A percentile compares a stretch with the other conserved stretches of the same genome.
Evolutionary conservation across 2,329 filamentous ascomycete genomes (phyloP).

Genomic region (Aspergillus quadricinctus): DNA sequence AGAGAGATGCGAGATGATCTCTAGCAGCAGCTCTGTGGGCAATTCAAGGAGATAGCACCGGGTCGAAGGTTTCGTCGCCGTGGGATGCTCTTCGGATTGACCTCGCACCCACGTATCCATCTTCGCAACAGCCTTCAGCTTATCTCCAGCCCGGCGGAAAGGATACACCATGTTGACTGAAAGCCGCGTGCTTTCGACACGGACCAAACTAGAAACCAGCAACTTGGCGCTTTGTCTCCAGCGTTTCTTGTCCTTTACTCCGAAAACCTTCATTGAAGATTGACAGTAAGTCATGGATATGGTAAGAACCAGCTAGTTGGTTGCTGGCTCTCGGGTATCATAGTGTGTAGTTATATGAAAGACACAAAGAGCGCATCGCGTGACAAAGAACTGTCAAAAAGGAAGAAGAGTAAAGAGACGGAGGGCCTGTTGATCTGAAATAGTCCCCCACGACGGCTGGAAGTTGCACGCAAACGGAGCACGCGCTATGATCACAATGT

Average conservation of each 20-base stretch:
- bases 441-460: slow-evolving; percentile 12
- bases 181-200: slow-evolving; percentile 15
- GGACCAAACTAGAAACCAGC: slow-evolving; percentile 3
- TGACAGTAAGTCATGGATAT: slow-evolving; percentile 13
- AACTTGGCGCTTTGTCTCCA: slow-evolving; percentile 4
- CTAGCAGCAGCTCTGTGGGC: slow-evolving; percentile 34
- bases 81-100: slow-evolving; percentile 10
- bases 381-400: slow-evolving; percentile 19
- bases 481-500: slow-evolving; percentile 27
- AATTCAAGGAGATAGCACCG: slow-evolving; percentile 34
- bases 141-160: slow-evolving; percentile 27
- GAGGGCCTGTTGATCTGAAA: slow-evolving; percentile 28
- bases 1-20: slow-evolving; percentile 34
- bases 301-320: slow-evolving; percentile 9
- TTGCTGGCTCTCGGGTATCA: slow-evolving; percentile 14
- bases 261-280: slow-evolving; percentile 6
- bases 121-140: slow-evolving; percentile 25
- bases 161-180: slow-evolving; percentile 24
- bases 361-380: slow-evolving; percentile 15
- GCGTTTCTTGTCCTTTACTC: slow-evolving; percentile 8
- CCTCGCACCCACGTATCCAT: slow-evolving; percentile 24
- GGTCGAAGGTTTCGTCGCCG: slow-evolving; percentile 10
- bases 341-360: slow-evolving; percentile 22
- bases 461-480: slow-evolving; percentile 23
- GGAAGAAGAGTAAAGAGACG: slow-evolving; percentile 3